A percentile compares a stretch with the other conserved stretches of the same genome.
Evolutionary conservation across 306 rosid genomes (phyloP).

Genomic region (Calophaca sinica): DNA sequence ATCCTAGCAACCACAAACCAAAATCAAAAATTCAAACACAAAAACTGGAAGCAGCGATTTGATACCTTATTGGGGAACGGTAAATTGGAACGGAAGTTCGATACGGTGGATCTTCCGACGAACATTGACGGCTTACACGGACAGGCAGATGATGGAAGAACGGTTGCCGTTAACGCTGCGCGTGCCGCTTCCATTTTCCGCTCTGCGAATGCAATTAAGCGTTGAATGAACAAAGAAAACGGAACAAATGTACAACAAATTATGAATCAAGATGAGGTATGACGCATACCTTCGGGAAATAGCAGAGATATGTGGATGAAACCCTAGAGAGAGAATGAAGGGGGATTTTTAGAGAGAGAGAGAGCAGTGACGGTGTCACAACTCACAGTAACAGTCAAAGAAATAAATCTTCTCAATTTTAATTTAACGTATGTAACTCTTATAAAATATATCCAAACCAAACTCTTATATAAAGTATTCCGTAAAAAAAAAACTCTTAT

Average conservation of each 20-base stretch:
- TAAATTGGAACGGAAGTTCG: conserved; percentile 50
- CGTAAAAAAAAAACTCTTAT: no score
- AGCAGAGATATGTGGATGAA: conserved; percentile 15
- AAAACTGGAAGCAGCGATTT: conserved; percentile 23
- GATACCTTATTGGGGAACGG: conserved; percentile 62
- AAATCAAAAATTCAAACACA: not conserved
- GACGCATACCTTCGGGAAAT: conserved; percentile 25
- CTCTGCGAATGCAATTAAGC: conserved; percentile 39
- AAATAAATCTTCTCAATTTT: no score
- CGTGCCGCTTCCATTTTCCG: conserved; percentile 62
- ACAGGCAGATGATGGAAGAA: conserved; percentile 56
- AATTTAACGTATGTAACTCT: no score
- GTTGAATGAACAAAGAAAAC: not conserved
- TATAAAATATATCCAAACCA: no score
- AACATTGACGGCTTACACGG: conserved; percentile 39
- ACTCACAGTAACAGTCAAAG: not conserved
- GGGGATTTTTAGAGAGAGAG: conserved; percentile 4
- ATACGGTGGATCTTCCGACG: conserved; percentile 48
- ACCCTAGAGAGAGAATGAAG: conserved; percentile 39
- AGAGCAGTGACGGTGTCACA: not conserved
- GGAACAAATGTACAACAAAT: not conserved
- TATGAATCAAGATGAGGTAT: not conserved
- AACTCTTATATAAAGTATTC: no score
- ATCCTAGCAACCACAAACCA: not conserved
- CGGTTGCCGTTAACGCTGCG: conserved; percentile 43